Conservation (phyloP, 2,329 filamentous ascomycete genomes). For the Paecilomyces variotii region DNA sequence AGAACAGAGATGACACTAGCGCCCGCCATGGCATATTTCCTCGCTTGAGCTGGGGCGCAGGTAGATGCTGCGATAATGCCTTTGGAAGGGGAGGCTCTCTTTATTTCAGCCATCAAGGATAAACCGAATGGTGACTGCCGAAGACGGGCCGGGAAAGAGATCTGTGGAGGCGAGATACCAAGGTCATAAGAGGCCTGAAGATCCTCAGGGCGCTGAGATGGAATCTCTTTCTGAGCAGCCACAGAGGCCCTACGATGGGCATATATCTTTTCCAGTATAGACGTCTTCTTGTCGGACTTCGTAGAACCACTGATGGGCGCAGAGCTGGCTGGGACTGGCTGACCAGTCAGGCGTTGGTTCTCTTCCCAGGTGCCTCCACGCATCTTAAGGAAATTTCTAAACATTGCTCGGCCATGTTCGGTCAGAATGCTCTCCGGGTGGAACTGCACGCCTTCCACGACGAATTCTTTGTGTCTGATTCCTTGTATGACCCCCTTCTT, state of each 20-base stretch:
- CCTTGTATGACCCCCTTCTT: slow-evolving; percentile 90
- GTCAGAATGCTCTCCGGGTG: slow-evolving; percentile 97
- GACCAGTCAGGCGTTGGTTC: slow-evolving; percentile 45
- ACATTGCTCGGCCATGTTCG: slow-evolving; percentile 77
- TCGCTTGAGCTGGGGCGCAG: slow-evolving; percentile 81
- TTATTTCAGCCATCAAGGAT: slow-evolving; percentile 95
- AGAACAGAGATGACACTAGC: slow-evolving; percentile 98
- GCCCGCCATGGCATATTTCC: slow-evolving; percentile 84
- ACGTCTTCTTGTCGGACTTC: slow-evolving; percentile 55
- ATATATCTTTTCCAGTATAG: slow-evolving; percentile 89
- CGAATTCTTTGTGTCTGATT: slow-evolving; percentile 82
- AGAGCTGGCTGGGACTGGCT: slow-evolving; percentile 9
- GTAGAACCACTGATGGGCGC: slow-evolving; percentile 15
- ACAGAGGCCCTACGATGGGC: slow-evolving; percentile 69
- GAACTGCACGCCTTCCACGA: slow-evolving; percentile 95
- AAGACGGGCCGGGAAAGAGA: slow-evolving; percentile 71
- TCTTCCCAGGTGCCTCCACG: slow-evolving; percentile 87
- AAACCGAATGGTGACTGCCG: slow-evolving; percentile 77
- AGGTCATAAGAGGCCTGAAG: slow-evolving; percentile 81
- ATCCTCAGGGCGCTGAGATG: slow-evolving; percentile 74
- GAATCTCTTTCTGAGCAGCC: slow-evolving; percentile 70
- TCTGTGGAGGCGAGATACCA: slow-evolving; percentile 72
- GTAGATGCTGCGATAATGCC: slow-evolving; percentile 83
- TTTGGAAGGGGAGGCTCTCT: slow-evolving; percentile 92
- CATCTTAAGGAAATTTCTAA: slow-evolving; percentile 84